phyloP scores from a whole-genome alignment of 2,329 filamentous ascomycete genomes.

The Trichoderma afroharzianum region DNA sequence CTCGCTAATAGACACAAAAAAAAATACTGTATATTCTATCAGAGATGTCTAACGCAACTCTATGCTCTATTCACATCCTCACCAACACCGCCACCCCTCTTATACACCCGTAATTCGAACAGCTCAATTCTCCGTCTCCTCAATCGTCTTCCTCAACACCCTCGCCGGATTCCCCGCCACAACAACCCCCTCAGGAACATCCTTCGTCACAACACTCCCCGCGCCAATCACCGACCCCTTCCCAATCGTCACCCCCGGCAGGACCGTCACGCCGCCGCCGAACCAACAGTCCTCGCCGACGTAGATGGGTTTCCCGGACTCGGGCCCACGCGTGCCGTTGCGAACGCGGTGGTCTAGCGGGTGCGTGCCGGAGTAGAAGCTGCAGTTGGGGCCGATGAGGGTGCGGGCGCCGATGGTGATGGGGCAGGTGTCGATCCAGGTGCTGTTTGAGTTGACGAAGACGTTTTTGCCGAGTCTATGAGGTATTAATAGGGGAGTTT shows the following conservation, averaged over 20 bases:
- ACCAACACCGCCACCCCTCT: not conserved
- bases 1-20: not conserved
- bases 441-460: constrained; percentile 71
- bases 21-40: not conserved
- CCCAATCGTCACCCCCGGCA: constrained; percentile 77
- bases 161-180: constrained; percentile 66
- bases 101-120: not conserved
- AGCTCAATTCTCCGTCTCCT: not conserved
- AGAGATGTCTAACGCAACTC: not conserved
- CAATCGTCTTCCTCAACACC: constrained; percentile 45
- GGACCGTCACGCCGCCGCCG: constrained; percentile 65
- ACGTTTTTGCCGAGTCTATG: constrained; percentile 57
- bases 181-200: constrained; percentile 57
- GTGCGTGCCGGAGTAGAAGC: constrained; percentile 71
- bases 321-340: constrained; percentile 72
- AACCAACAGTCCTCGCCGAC: constrained; percentile 83
- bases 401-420: constrained; percentile 75
- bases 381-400: constrained; percentile 74
- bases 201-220: constrained; percentile 77
- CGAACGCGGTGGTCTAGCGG: constrained; percentile 71
- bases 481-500: constrained; percentile 49
- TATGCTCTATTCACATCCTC: not conserved
- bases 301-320: constrained; percentile 67
- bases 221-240: constrained; percentile 71
- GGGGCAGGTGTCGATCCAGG: constrained; percentile 71